These are phyloP conservation scores for Lactarius evosmus DNA, from an alignment of 768 basidiomycete species.

Conservation along the genomic window DNA sequence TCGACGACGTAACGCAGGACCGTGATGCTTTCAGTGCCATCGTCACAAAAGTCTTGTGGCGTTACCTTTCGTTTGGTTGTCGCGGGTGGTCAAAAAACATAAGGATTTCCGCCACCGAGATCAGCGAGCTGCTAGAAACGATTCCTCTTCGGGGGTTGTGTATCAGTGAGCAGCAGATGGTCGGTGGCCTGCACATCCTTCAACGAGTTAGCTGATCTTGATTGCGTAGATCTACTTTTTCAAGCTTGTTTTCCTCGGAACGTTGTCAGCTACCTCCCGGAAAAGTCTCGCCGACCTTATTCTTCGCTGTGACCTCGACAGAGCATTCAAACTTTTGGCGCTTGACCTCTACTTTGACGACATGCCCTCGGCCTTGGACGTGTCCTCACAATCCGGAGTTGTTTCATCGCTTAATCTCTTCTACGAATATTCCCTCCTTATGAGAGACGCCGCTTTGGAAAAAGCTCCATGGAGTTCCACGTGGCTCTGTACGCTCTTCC, in stretches of 20 bases:
- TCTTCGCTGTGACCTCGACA: constrained; percentile 11
- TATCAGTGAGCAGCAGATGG: neutral
- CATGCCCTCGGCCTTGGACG: constrained; percentile 16
- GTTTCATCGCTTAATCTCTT: constrained; percentile 12
- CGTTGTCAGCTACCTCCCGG: neutral
- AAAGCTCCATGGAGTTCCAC: constrained; percentile 8
- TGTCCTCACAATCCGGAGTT: constrained; percentile 10
- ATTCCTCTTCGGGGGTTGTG: neutral
- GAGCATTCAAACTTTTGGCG: constrained; percentile 2
- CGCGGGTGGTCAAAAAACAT: constrained; percentile 11
- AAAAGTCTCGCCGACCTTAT: constrained; percentile 1
- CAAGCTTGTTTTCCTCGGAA: neutral
- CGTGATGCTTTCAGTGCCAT: constrained; percentile 31
- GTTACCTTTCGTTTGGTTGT: constrained; percentile 24
- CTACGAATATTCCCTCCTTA: constrained; percentile 11
- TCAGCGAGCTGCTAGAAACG: neutral
- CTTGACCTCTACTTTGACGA: constrained; percentile 15
- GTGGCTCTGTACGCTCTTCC: constrained; percentile 14
- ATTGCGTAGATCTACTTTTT: constrained; percentile 12
- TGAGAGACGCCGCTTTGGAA: constrained; percentile 11
- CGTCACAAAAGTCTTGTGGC: constrained; percentile 40
- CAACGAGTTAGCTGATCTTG: neutral
- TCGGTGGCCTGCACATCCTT: neutral
- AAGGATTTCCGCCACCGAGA: neutral
- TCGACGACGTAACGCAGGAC: constrained; percentile 28